These are phyloP conservation scores for Fusarium pininemorale DNA, from an alignment of 2,329 filamentous ascomycete genomes.

Conservation along the genomic window DNA sequence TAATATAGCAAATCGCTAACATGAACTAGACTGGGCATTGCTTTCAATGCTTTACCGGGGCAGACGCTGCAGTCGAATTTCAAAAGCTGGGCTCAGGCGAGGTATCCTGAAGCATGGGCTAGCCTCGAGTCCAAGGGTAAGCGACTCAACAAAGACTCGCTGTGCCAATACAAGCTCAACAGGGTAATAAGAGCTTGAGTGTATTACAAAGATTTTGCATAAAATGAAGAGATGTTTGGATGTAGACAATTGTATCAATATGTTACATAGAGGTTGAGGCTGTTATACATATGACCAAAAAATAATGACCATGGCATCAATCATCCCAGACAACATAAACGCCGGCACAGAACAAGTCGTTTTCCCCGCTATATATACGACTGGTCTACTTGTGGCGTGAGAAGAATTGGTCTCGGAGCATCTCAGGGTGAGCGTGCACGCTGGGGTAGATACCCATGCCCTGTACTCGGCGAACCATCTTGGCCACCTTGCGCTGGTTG, in stretches of 20 bases:
- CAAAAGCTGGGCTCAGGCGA: conserved; percentile 75
- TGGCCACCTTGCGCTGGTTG: conserved; percentile 93
- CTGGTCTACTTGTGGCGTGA: conserved; percentile 24
- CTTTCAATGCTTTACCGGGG: conserved; percentile 78
- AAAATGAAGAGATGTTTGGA: conserved; percentile 31
- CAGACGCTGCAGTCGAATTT: conserved; percentile 73
- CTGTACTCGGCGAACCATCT: conserved; percentile 88
- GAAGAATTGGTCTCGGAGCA: conserved; percentile 63
- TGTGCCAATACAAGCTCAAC: conserved; percentile 60
- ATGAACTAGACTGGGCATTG: conserved; percentile 70
- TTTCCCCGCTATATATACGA: neutral
- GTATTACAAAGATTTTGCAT: conserved; percentile 42
- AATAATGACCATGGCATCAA: conserved; percentile 42
- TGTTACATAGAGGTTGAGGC: conserved; percentile 44
- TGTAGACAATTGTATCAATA: conserved; percentile 49
- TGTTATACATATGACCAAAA: conserved; percentile 49
- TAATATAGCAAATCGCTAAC: conserved; percentile 18
- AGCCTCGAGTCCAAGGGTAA: conserved; percentile 67
- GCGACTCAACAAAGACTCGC: conserved; percentile 54
- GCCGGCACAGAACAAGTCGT: conserved; percentile 11
- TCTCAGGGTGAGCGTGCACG: conserved; percentile 87
- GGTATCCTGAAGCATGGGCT: conserved; percentile 75
- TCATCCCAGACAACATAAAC: conserved; percentile 29
- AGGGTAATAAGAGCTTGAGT: conserved; percentile 59
- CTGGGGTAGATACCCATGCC: conserved; percentile 93